These are phyloP conservation scores for Crithidia fasciculata DNA, from an alignment of 208 protist species.

Conservation along the genomic window DNA sequence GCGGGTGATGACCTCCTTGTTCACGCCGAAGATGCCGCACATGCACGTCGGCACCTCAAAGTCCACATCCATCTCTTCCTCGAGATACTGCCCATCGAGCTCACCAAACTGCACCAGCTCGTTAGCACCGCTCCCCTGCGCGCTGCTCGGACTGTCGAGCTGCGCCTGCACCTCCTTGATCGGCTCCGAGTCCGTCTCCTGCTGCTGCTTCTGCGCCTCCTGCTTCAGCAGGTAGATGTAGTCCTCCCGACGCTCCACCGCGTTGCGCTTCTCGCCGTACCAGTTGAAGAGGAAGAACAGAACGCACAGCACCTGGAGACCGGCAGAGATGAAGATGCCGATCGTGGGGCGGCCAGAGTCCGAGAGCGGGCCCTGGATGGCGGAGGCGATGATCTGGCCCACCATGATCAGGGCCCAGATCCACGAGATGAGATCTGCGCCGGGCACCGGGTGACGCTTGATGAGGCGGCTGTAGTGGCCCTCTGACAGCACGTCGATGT, in stretches of 20 bases:
- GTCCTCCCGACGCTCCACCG: constrained; percentile 50
- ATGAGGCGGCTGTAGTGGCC: constrained; percentile 84
- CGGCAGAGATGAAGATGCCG: constrained; percentile 59
- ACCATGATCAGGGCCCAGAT: constrained; percentile 66
- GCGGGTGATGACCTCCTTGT: constrained; percentile 34
- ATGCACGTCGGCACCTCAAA: constrained; percentile 22
- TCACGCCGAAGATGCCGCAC: constrained; percentile 36
- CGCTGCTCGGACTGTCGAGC: constrained; percentile 8
- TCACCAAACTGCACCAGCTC: constrained; percentile 10
- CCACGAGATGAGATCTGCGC: constrained; percentile 63
- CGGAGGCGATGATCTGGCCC: constrained; percentile 47
- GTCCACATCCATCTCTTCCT: constrained; percentile 6
- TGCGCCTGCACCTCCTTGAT: constrained; percentile 7
- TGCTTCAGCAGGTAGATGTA: constrained; percentile 33
- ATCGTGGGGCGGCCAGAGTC: constrained; percentile 48
- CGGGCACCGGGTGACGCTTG: constrained; percentile 41
- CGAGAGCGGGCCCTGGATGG: constrained; percentile 57
- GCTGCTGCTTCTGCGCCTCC: constrained; percentile 25
- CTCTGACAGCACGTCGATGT: constrained; percentile 79
- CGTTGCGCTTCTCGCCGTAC: constrained; percentile 69
- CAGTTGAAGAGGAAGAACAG: constrained; percentile 71
- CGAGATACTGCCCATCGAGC: neutral
- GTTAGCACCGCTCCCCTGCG: neutral
- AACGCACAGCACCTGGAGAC: constrained; percentile 47
- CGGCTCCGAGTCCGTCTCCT: constrained; percentile 5